Conservation (phyloP, 345 rosid species). For the Brassica carinata region DNA sequence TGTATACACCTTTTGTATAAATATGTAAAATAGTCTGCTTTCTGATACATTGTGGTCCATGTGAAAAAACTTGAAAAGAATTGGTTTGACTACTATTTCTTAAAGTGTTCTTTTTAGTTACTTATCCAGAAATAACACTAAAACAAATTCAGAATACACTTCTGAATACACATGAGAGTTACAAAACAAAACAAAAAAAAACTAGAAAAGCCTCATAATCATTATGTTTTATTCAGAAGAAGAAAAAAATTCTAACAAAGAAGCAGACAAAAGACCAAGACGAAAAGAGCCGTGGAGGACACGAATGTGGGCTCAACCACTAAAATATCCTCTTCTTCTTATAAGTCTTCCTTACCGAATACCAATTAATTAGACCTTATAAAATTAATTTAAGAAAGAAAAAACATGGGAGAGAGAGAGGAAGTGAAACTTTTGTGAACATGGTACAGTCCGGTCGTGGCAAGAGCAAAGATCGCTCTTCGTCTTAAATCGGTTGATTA, state of each 20-base stretch:
- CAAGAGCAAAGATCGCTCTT: constrained; percentile 45
- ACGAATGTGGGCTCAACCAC: not conserved
- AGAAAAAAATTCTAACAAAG: not conserved
- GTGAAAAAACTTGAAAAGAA: too few relatives aligned
- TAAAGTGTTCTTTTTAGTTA: too few relatives aligned
- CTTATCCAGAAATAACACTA: too few relatives aligned
- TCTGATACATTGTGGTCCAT: too few relatives aligned
- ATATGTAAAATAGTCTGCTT: too few relatives aligned
- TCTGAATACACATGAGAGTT: not conserved
- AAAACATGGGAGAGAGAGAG: not conserved
- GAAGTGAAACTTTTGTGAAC: constrained; percentile 5
- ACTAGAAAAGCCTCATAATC: not conserved
- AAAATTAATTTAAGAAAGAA: not conserved
- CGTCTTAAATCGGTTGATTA: constrained; percentile 38
- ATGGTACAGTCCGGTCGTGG: constrained; percentile 14
- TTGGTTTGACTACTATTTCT: too few relatives aligned
- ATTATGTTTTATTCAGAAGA: not conserved
- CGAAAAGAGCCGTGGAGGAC: not conserved
- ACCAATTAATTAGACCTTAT: not conserved
- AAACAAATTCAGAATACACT: too few relatives aligned
- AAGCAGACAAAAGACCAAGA: not conserved
- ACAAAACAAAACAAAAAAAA: not conserved
- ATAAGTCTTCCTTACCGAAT: not conserved
- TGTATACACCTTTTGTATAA: too few relatives aligned
- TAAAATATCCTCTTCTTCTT: not conserved